Evolutionary conservation across 2,329 filamentous ascomycete genomes (phyloP), one percentile per base, ranked within the genome.

Genomic region (Alternaria sp.): DNA sequence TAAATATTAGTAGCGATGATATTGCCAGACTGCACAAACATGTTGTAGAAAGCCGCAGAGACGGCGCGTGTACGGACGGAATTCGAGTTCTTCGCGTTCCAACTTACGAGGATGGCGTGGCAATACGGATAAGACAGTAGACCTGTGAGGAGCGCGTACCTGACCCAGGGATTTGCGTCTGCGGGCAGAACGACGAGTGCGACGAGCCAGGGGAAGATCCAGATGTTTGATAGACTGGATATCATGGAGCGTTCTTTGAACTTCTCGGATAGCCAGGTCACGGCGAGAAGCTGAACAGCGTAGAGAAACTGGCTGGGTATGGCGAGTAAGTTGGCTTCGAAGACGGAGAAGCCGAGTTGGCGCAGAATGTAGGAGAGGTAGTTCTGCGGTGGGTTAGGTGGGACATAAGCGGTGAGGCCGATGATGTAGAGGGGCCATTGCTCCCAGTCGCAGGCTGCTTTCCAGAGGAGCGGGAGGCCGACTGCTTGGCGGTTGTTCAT

Each of bases 271-370:
- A 84, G 64, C 72, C 81, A 81, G 0, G 84, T 84, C 13, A 83
- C 73, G 40, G 78, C 69, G 12, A 85, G 70, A 3, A 86, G 77
- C 5, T 83, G 81, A 6, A 81, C 62, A 25, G 83, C 74, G 57
- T 73, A 74, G 51, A 79, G 67, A 12, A 78, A 74, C 30, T 80
- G 76, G 5, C 71, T 76, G 65, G 86, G 79, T n/a, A 91, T 90
- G 2, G 86, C 84, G 8, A 91, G 83, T 32, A 91, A 74, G 70
- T 90, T 91, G 2, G 88, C 84, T 21, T 87, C 79, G 74, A 91
- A 89, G 3, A 86, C 88, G 63, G 83, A 82, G 77, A 90, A 91
- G 0, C 89, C 89, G 0, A 90, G 79, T 2, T 81, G 79, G 49
- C 84, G 84, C 6, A 91, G 81, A 1, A 85, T 87, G 6, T 89